These are phyloP conservation scores for Triadica sebifera DNA, from an alignment of 345 rosid species.

Conservation along the genomic window DNA sequence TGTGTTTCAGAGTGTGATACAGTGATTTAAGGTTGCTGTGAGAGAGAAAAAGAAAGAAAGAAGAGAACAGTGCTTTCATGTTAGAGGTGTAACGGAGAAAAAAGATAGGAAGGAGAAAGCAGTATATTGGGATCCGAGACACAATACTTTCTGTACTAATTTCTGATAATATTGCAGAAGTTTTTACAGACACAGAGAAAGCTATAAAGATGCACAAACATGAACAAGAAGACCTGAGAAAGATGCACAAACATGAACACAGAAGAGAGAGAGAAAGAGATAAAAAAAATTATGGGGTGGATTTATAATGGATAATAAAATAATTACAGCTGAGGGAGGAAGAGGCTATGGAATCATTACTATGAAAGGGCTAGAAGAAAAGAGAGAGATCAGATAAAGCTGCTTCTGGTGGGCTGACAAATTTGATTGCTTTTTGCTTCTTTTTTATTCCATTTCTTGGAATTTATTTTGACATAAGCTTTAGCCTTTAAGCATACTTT, in stretches of 20 bases:
- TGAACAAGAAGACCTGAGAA: constrained; percentile 11
- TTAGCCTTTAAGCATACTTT: background rate
- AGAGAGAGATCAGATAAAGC: constrained; percentile 30
- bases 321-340: background rate
- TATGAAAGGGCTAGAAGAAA: constrained; percentile 23
- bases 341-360: constrained; percentile 38
- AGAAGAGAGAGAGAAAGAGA: constrained; percentile 10
- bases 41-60: constrained; percentile 12
- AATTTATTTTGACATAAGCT: background rate
- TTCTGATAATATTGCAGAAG: constrained; percentile 31
- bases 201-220: constrained; percentile 1
- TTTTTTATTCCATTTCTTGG: constrained; percentile 13
- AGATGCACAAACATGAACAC: background rate
- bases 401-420: constrained; percentile 20
- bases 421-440: constrained; percentile 6
- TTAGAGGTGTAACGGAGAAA: constrained; percentile 21
- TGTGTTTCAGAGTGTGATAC: constrained; percentile 16
- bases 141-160: constrained; percentile 42
- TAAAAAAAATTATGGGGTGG: background rate
- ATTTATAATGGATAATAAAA: background rate
- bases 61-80: constrained; percentile 29
- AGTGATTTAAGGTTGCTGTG: constrained; percentile 7
- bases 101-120: constrained; percentile 2
- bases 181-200: constrained; percentile 20
- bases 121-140: constrained; percentile 51